Evolutionary conservation across 2,329 filamentous ascomycete genomes (phyloP).

Genomic region (Botryosphaeria dothidea): DNA sequence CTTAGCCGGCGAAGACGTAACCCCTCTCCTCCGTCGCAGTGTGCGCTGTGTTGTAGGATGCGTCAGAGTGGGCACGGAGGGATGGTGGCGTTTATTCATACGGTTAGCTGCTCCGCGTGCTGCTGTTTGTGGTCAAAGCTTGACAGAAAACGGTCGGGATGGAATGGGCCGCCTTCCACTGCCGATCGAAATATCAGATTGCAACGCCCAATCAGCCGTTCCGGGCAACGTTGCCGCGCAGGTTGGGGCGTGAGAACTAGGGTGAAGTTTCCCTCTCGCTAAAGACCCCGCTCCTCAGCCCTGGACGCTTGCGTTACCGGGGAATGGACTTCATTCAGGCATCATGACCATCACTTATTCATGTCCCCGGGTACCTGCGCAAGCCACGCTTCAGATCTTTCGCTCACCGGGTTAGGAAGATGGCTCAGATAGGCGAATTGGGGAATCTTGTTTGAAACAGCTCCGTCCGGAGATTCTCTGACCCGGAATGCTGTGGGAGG

Average conservation of each 20-base stretch:
- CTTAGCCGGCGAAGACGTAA: neutral
- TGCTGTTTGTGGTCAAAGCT: neutral
- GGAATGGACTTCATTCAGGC: neutral
- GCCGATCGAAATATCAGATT: neutral
- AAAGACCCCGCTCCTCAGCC: neutral
- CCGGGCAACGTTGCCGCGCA: neutral
- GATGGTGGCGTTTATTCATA: neutral
- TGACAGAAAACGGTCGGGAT: constrained; percentile 1
- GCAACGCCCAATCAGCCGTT: neutral
- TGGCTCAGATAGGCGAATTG: neutral
- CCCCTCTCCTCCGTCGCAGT: neutral
- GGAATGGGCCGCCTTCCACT: neutral
- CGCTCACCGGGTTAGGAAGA: neutral
- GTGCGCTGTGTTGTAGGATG: neutral
- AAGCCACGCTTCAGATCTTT: neutral
- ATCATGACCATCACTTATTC: neutral
- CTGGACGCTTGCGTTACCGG: neutral
- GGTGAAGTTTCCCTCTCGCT: neutral
- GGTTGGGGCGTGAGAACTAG: neutral
- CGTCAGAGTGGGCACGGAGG: neutral
- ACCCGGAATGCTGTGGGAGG: neutral
- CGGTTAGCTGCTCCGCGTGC: neutral
- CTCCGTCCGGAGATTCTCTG: neutral
- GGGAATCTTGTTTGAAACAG: neutral
- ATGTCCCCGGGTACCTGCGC: neutral